Evolutionary conservation across 2,329 filamentous ascomycete species (phyloP), one percentile per base, ranked within the genome.

Genomic region (Corniculantispora saksenae): DNA sequence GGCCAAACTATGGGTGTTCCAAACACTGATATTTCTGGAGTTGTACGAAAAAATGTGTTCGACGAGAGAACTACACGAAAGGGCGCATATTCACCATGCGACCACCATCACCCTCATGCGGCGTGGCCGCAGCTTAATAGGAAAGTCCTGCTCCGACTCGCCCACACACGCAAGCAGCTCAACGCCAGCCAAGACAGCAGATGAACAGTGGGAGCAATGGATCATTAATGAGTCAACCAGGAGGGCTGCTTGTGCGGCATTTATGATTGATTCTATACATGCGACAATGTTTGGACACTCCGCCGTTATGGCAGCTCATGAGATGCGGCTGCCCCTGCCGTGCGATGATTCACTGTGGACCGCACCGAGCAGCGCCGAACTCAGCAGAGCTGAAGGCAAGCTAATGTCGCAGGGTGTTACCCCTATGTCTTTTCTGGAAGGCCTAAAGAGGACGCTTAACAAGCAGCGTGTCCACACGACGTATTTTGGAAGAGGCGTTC

Each of bases 1-100:
- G 0, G 94, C 94, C 10, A 97, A 97, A 77, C 80, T 99, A 9
- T 99, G 94, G 94, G 88, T 97, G 0, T 98, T 98, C 79, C 95
- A 98, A 75, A 90, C 94, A 1, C 80, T 98, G 60, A 82, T 98
- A 5, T 83, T 98, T 6, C 83, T 98, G 15, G 95, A 99, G 75
- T 81, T 97, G 0, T 98, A 97, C 72, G 95, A 99, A 80, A 99
- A 99, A 82, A 95, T 97, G 91, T 98, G 94, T 76, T 95, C 93
- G 47, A 97, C 94, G 0, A 86, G 94, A 68, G 90, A 92, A 66
- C 82, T 98, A 38, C 95, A 99, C 76, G 95, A 99, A 78, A 86
- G 95, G 69, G 94, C 94, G 1, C 94, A 98, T 71, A 97, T 98
- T 54, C 94, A 98, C 73, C 95, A 99, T 74, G 94, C 94, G 17